Evolutionary conservation across 805 yeast species (phyloP), one percentile per base, ranked within the genome.

Genomic region (Myxozyma neotropica): DNA sequence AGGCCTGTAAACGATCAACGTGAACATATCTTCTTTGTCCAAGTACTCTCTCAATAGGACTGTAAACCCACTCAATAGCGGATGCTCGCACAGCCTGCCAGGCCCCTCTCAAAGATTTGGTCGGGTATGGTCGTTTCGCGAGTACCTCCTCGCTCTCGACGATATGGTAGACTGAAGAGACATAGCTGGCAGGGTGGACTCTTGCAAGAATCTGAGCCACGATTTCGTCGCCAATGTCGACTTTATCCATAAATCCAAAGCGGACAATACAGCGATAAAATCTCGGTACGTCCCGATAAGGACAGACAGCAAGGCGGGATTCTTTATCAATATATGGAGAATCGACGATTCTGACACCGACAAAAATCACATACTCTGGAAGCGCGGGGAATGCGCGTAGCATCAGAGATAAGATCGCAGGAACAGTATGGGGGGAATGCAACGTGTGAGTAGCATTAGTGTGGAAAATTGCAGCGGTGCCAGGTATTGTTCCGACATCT

Each of bases 161-260:
- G 23, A 57, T 26, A 45, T 57, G 60, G 44, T 46, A 46, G 5
- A 57, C 60, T 8, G 54, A 6, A 27, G 51, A 13, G 35, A 49
- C 42, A 12, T 27, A 23, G 5, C 10, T 36, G 3, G n/a, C n/a
- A 24, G 40, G 17, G 40, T 17, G 39, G n/a, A 29, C 10, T 10
- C 26, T 33, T 0, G 47, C 35, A 17, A 57, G 19, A 24, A 60
- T 44, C 23, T 45, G 33, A 7, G 36, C 31, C n/a, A 61, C 38
- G 10, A 54, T 8, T n/a, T 17, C 46, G 31, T 57, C 56, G 43
- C 51, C 65, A 29, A 75, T 53, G 21, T 46, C 54, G 2, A 71
- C 66, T 19, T 65, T 66, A 45, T 79, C 81, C 80, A 78, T 78
- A 68, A 81, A 82, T 2, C 85, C 85, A 58, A 76, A 80, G 26